Percentiles rank a stretch among this genome's conserved stretches.
Conservation (phyloP, 495 filamentous ascomycete species). For the Pseudoneurospora amorphoporcata region DNA sequence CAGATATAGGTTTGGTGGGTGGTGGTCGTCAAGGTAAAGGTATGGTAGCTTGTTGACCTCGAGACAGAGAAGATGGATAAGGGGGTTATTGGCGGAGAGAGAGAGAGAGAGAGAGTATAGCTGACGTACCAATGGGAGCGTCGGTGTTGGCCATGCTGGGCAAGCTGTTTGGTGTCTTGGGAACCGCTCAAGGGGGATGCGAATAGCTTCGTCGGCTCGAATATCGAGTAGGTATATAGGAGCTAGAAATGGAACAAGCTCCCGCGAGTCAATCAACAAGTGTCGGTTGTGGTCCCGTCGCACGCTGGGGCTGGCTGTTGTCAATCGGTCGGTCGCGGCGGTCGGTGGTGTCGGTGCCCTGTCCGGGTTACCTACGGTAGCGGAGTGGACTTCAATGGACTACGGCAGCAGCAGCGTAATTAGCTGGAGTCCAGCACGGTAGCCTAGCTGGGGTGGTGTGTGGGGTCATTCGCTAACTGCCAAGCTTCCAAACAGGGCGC, state of each 20-base stretch:
- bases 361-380: background rate
- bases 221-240: background rate
- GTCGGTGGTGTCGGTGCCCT: background rate
- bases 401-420: background rate
- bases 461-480: background rate
- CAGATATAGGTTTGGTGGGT: background rate
- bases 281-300: background rate
- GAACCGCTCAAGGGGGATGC: background rate
- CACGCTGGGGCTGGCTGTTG: background rate
- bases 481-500: background rate
- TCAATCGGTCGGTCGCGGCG: background rate
- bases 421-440: background rate
- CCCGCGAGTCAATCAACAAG: background rate
- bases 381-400: background rate
- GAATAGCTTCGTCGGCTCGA: background rate
- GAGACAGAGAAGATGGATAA: background rate
- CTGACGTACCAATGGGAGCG: conserved; percentile 7
- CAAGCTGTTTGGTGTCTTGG: background rate
- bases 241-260: background rate
- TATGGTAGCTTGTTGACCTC: background rate
- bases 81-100: conserved; percentile 9
- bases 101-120: background rate
- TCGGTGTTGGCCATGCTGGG: conserved; percentile 2
- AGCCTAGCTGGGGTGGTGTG: background rate
- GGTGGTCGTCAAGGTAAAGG: background rate